Percentiles rank a stretch among this genome's conserved stretches.
Evolutionary conservation across 441 rosid genomes (phyloP).

Genomic region (Populus trichocarpa): DNA sequence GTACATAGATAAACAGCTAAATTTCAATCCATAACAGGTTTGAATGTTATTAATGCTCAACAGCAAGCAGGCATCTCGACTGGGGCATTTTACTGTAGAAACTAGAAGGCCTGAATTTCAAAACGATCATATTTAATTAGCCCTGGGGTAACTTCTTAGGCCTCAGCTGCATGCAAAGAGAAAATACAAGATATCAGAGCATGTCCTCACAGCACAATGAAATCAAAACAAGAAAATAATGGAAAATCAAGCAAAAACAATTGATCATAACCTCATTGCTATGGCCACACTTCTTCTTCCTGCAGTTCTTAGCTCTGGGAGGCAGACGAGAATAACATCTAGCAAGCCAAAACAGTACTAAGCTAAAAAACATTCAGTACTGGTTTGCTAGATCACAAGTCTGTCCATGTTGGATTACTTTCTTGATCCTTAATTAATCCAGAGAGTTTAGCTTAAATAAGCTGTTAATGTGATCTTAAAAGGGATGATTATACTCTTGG

Average conservation of each 20-base stretch:
- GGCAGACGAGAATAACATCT: constrained; percentile 70
- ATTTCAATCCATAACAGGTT: neutral
- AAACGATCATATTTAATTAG: neutral
- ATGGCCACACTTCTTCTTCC: constrained; percentile 74
- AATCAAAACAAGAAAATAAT: neutral
- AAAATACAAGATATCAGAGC: neutral
- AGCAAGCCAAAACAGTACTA: neutral
- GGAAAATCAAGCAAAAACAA: too few species aligned
- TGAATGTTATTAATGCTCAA: neutral
- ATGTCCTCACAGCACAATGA: neutral
- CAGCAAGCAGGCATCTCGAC: neutral
- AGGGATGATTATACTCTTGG: neutral
- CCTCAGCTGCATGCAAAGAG: constrained; percentile 59
- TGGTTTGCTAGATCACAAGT: neutral
- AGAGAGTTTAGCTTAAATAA: neutral
- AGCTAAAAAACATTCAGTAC: neutral
- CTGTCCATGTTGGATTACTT: neutral
- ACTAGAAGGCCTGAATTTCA: neutral
- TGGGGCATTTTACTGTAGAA: neutral
- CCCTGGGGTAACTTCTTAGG: constrained; percentile 44
- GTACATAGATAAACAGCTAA: neutral
- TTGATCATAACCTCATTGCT: constrained; percentile 54
- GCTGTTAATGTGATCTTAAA: neutral
- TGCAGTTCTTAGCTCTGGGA: constrained; percentile 69
- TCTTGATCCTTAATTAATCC: neutral